Evolutionary conservation across 441 rosid genomes (phyloP).

Genomic region (Iberis amara): DNA sequence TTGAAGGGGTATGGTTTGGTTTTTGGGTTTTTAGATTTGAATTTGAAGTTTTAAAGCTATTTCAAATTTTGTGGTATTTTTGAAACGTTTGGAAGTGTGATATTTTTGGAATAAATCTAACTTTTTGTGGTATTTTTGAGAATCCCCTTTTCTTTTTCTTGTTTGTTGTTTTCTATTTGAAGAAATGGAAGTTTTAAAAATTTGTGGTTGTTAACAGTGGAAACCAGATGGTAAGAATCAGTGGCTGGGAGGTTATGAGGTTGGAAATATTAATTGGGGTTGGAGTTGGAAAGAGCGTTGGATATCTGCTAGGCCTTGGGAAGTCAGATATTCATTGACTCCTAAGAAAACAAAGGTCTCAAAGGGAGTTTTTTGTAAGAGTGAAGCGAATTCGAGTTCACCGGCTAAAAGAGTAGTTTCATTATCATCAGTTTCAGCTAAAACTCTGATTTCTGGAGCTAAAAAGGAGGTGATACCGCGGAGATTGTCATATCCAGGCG

Average conservation of each 20-base stretch:
- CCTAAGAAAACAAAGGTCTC: conserved; percentile 49
- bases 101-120: no score
- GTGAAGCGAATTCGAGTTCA: conserved; percentile 34
- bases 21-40: no score
- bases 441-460: conserved; percentile 36
- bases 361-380: conserved; percentile 38
- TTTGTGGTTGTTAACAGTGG: conserved; percentile 45
- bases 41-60: no score
- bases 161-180: neutral
- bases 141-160: neutral
- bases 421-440: conserved; percentile 35
- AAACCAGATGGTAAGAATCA: conserved; percentile 58
- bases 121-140: no score
- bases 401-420: conserved; percentile 35
- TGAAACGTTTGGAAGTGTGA: no score
- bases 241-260: conserved; percentile 46
- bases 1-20: no score
- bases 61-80: no score
- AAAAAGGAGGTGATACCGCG: conserved; percentile 39
- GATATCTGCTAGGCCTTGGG: conserved; percentile 93
- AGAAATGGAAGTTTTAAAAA: neutral
- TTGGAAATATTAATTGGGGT: conserved; percentile 77
- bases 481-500: conserved; percentile 59
- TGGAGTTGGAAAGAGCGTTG: conserved; percentile 97
- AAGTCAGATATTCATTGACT: conserved; percentile 51